Evolutionary conservation across 805 yeast genomes (phyloP).

Genomic region (Sugiyamaella qingdaonensis): DNA sequence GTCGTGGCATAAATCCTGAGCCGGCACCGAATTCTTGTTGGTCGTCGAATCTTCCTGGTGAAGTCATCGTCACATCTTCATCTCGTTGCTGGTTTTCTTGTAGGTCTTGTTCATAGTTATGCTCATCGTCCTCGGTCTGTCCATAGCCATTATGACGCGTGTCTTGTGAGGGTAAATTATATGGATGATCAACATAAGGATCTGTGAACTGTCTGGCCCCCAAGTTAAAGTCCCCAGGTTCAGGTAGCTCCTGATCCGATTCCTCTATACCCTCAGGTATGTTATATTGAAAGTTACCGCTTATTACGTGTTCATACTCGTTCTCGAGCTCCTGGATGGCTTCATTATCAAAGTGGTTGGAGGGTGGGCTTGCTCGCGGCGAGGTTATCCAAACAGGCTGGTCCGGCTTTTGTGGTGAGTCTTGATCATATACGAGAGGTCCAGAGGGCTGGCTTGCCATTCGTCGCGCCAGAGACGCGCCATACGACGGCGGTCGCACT

Average conservation of each 20-base stretch:
- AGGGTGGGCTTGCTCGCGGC: constrained; percentile 1
- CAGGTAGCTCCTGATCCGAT: neutral
- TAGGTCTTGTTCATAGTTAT: neutral
- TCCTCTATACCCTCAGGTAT: neutral
- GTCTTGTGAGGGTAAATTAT: neutral
- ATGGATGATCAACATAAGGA: neutral
- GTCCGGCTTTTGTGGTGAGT: neutral
- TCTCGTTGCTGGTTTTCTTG: too few species aligned
- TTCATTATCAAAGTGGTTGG: neutral
- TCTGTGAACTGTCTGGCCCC: neutral
- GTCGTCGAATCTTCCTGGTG: too few species aligned
- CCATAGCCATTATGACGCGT: too few species aligned
- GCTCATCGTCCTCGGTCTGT: too few species aligned
- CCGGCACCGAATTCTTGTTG: too few species aligned
- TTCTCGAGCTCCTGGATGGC: constrained; percentile 9
- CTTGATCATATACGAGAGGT: neutral
- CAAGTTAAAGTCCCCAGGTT: neutral
- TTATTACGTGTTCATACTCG: constrained; percentile 5
- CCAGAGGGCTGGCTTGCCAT: neutral
- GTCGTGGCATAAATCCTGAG: too few species aligned
- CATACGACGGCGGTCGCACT: neutral
- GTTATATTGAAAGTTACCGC: neutral
- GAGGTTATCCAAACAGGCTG: neutral
- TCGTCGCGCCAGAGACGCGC: constrained; percentile 4
- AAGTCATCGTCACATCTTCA: too few species aligned